A percentile compares a stretch with the other conserved stretches of the same genome.
These are phyloP conservation scores for Yamadazyma akitaensis DNA, from an alignment of 805 yeast genomes.

Conservation along the genomic window DNA sequence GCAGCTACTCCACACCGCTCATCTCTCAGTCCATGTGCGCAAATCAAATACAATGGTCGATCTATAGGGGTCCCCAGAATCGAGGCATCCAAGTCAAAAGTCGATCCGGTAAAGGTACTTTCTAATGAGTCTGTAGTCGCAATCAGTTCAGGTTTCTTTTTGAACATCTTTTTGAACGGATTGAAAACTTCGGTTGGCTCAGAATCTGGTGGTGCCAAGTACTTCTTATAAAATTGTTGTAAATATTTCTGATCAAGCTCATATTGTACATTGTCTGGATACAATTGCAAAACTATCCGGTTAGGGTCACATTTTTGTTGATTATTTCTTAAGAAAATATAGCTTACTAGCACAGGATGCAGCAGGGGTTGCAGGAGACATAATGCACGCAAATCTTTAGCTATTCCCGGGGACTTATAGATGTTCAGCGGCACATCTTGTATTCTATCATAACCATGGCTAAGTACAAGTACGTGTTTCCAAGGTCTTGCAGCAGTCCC, in stretches of 20 bases:
- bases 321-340: slow-evolving; percentile 29
- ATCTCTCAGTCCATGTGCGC: slow-evolving; percentile 68
- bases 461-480: slow-evolving; percentile 55
- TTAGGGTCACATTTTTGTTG: neutral
- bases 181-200: slow-evolving; percentile 18
- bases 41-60: slow-evolving; percentile 46
- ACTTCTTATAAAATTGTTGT: slow-evolving; percentile 38
- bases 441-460: slow-evolving; percentile 38
- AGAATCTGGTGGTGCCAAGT: slow-evolving; percentile 34
- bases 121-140: too few relatives aligned
- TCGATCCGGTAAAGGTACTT: too few relatives aligned
- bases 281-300: slow-evolving; percentile 39
- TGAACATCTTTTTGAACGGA: slow-evolving; percentile 16
- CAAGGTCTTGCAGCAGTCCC: slow-evolving; percentile 50
- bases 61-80: neutral
- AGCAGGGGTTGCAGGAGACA: slow-evolving; percentile 33
- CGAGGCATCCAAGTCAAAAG: neutral
- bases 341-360: slow-evolving; percentile 46
- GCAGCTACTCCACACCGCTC: slow-evolving; percentile 66
- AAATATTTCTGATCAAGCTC: slow-evolving; percentile 30
- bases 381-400: slow-evolving; percentile 17
- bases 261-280: slow-evolving; percentile 52
- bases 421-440: slow-evolving; percentile 48
- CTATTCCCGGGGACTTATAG: slow-evolving; percentile 41
- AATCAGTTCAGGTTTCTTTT: neutral